Conservation (phyloP, 2,329 filamentous ascomycete genomes). For the Helotiales sp. region DNA sequence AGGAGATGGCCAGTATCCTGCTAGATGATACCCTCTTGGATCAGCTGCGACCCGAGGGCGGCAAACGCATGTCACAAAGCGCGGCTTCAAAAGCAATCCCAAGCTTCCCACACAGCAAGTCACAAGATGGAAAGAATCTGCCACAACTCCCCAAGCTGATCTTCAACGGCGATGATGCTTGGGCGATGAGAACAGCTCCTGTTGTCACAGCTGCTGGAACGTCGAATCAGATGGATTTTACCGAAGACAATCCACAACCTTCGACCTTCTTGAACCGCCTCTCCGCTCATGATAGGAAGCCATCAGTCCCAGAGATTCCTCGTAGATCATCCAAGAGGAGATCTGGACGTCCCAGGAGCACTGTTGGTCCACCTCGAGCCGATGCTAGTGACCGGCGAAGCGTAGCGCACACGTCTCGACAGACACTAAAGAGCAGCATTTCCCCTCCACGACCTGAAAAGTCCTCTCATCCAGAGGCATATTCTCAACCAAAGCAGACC, state of each 20-base stretch:
- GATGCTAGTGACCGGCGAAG: slow-evolving; percentile 1
- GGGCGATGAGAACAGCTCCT: slow-evolving; percentile 27
- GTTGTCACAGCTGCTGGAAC: slow-evolving; percentile 25
- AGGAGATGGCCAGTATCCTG: slow-evolving; percentile 35
- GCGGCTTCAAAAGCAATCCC: slow-evolving; percentile 14
- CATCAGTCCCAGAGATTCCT: slow-evolving; percentile 32
- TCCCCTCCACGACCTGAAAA: not conserved
- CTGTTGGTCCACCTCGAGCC: not conserved
- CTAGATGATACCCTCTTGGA: slow-evolving; percentile 33
- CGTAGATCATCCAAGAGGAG: slow-evolving; percentile 35
- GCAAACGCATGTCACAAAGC: slow-evolving; percentile 26
- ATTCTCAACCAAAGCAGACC: not conserved
- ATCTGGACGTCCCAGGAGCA: slow-evolving; percentile 19
- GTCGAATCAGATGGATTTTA: slow-evolving; percentile 16
- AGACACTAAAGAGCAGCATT: slow-evolving; percentile 12
- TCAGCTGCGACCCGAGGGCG: slow-evolving; percentile 23
- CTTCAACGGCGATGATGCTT: slow-evolving; percentile 32
- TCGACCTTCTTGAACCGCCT: not conserved
- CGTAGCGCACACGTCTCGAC: not conserved
- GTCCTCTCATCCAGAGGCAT: not conserved
- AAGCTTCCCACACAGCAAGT: not conserved
- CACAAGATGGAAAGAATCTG: slow-evolving; percentile 22
- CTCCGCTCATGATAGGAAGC: slow-evolving; percentile 23
- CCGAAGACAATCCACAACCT: slow-evolving; percentile 6
- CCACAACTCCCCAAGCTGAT: slow-evolving; percentile 26